Conservation (phyloP, 495 filamentous ascomycete species). For the Lentithecium fluviatile region DNA sequence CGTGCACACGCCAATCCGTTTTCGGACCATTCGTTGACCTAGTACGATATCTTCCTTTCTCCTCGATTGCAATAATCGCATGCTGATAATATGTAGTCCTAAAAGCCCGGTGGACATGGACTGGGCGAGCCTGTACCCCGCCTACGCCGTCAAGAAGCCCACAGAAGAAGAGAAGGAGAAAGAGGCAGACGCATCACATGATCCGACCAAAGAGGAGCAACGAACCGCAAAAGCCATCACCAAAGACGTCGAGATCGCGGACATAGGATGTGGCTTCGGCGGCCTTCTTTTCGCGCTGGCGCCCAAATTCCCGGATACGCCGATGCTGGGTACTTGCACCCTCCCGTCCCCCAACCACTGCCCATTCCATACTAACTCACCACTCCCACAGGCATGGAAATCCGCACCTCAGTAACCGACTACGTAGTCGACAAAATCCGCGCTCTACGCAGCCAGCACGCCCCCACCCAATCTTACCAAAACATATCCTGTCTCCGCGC, state of each 20-base stretch:
- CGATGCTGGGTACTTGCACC: constrained; percentile 66
- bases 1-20: constrained; percentile 97
- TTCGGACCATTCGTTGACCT: constrained; percentile 82
- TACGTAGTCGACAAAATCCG: constrained; percentile 83
- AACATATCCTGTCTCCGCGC: constrained; percentile 84
- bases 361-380: constrained; percentile 7
- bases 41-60: constrained; percentile 54
- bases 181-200: constrained; percentile 33
- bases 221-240: constrained; percentile 46
- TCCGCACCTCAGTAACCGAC: constrained; percentile 81
- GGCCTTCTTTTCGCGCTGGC: constrained; percentile 85
- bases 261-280: constrained; percentile 96
- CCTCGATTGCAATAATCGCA: constrained; percentile 12
- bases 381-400: constrained; percentile 73
- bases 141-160: constrained; percentile 48
- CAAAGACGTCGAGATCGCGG: constrained; percentile 83
- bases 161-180: constrained; percentile 17
- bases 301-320: constrained; percentile 72
- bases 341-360: neutral
- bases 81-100: constrained; percentile 57
- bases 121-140: constrained; percentile 84
- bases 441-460: constrained; percentile 67
- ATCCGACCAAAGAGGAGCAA: neutral
- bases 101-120: constrained; percentile 79
- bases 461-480: constrained; percentile 58